Evolutionary conservation across 1,284 basidiomycete genomes (phyloP).

Genomic region (Apiotrichum veenhuisii): DNA sequence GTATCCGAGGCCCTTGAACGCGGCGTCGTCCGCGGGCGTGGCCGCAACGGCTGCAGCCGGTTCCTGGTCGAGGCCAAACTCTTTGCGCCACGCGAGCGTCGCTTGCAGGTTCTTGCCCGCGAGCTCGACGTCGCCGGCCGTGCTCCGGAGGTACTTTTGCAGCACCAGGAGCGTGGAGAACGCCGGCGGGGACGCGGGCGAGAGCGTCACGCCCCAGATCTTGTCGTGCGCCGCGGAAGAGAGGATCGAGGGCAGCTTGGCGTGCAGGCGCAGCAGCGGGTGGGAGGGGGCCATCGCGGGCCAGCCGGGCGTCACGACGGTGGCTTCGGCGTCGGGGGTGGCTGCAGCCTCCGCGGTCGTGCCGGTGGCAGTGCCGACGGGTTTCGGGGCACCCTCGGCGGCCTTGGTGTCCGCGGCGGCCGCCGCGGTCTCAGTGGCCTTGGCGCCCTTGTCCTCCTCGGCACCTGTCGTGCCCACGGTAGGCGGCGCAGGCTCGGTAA

Average conservation of each 20-base stretch:
- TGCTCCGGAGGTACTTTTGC: constrained; percentile 30
- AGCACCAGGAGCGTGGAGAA: constrained; percentile 25
- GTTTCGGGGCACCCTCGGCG: not conserved
- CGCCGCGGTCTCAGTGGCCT: not conserved
- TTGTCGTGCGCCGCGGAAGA: constrained; percentile 14
- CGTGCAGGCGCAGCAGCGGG: constrained; percentile 19
- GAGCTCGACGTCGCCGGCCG: not conserved
- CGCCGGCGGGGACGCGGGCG: constrained; percentile 2
- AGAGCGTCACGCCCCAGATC: constrained; percentile 31
- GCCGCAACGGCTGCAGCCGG: not conserved
- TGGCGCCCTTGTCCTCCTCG: not conserved
- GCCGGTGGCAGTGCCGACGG: not conserved
- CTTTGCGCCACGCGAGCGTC: constrained; percentile 28
- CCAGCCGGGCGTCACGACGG: constrained; percentile 11
- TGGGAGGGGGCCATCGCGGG: constrained; percentile 17
- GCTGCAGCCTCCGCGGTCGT: not conserved
- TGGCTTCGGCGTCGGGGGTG: not conserved
- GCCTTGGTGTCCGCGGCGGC: not conserved
- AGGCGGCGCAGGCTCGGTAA: not conserved
- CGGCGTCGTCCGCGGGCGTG: constrained; percentile 2
- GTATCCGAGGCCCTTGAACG: constrained; percentile 28
- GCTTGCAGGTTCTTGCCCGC: constrained; percentile 14
- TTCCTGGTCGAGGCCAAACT: constrained; percentile 20
- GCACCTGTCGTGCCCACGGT: not conserved
- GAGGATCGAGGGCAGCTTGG: constrained; percentile 19